Percentiles rank a stretch among this genome's conserved stretches.
These are phyloP conservation scores for Starmerella bacillaris DNA, from an alignment of 805 yeast genomes.

Conservation along the genomic window DNA sequence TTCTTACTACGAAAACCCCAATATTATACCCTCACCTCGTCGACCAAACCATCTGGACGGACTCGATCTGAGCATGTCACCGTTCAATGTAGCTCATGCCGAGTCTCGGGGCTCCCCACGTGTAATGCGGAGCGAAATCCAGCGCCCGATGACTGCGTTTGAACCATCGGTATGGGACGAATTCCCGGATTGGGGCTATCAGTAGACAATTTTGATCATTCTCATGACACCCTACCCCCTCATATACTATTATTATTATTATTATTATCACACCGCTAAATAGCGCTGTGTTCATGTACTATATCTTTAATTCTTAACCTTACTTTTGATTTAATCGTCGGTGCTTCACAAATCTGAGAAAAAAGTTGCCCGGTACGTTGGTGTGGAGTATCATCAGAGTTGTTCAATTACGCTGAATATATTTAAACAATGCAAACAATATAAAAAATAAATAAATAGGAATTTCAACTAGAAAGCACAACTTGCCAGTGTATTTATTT, in stretches of 20 bases:
- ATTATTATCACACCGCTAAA: background rate
- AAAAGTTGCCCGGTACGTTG: too few species aligned
- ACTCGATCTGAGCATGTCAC: slow-evolving; percentile 7
- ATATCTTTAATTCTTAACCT: too few species aligned
- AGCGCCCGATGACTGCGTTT: slow-evolving; percentile 15
- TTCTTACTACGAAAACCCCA: slow-evolving; percentile 10
- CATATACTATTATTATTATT: background rate
- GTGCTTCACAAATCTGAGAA: too few species aligned
- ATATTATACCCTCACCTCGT: slow-evolving; percentile 10
- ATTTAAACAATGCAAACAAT: too few species aligned
- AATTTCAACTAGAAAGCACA: too few species aligned
- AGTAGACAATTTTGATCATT: background rate
- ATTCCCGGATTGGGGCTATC: slow-evolving; percentile 16
- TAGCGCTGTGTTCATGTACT: too few species aligned
- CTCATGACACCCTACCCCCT: background rate
- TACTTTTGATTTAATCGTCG: too few species aligned
- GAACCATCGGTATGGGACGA: slow-evolving; percentile 17
- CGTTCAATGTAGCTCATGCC: slow-evolving; percentile 6
- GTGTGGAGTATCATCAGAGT: too few species aligned
- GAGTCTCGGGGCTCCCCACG: slow-evolving; percentile 14
- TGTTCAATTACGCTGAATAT: too few species aligned
- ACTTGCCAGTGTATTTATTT: too few species aligned
- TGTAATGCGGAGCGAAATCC: slow-evolving; percentile 11
- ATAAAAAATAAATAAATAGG: too few species aligned
- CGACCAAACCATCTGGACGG: slow-evolving; percentile 5